Base-by-base conservation (phyloP, 352 stramenopile species). In the Phytophthora palmivora region DNA sequence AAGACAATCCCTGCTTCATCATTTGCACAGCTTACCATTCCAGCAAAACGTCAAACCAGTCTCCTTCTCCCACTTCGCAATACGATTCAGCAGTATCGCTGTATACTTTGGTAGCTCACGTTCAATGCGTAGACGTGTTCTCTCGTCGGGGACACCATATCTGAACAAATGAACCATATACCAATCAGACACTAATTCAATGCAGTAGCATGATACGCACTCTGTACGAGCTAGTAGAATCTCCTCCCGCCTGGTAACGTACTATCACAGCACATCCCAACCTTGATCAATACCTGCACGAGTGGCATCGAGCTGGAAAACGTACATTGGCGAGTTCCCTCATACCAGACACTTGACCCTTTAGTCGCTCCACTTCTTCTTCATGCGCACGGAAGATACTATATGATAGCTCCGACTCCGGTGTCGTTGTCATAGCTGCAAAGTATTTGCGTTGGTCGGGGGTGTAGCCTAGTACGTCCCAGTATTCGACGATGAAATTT, bases 61-160 rank as follows among this genome's bases (percentile, higher is more conserved):
- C 18, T 72, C 70, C 14, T 67, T 55, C 42, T 86, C 64, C 74
- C 74, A 86, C 39, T 63, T 69, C 0, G 41, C 58, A 44, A 86
- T 75, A 19, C 70, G 63, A 19, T 78, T 71, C 19, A 65, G 39
- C 1, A 86, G 49, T 21, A 78, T 69, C 21, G 55, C 59, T 1
- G 74, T 86, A 21, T 76, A 51, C 55, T 78, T 79, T 9, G 77
- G 77, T 30, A 86, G 41, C 16, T 84, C 72, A 12, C 63, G 59
- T 14, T 73, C 68, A 61, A 86, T 84, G 36, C 55, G 67, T 14
- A 67, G 46, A 4, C 72, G 74, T 15, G 70, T 63, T 39, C 41
- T 77, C 18, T 79, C 69, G 41, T 86, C 69, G 11, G 49, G 54
- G 9, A 61, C 55, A 8, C 54, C 54, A 57, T 68, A 54, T 6